A percentile compares a stretch with the other conserved stretches of the same genome.
Conservation (phyloP, 192 early-diverging fungal genomes). For the Podila horticola region DNA sequence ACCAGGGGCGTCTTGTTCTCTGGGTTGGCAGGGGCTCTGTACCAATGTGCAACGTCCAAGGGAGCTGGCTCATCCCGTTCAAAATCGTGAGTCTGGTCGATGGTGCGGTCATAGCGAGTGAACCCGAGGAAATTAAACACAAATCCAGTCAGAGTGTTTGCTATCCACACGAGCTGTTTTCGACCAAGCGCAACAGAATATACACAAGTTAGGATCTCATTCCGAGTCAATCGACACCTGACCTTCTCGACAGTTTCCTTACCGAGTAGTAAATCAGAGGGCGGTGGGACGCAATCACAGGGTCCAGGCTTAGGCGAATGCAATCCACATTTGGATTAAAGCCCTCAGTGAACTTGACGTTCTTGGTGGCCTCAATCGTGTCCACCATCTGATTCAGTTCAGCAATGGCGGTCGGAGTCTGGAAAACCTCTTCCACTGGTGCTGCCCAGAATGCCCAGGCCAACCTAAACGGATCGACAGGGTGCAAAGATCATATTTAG, state of each 20-base stretch:
- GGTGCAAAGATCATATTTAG: background rate
- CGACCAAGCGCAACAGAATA: background rate
- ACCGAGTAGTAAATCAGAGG: slow-evolving; percentile 66
- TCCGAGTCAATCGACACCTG: background rate
- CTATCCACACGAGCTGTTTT: slow-evolving; percentile 30
- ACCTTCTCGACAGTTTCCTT: slow-evolving; percentile 12
- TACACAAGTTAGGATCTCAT: background rate
- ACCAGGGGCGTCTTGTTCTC: slow-evolving; percentile 63
- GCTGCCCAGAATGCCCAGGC: slow-evolving; percentile 64
- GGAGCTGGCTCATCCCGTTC: slow-evolving; percentile 30
- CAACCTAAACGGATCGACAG: slow-evolving; percentile 51
- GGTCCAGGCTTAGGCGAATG: slow-evolving; percentile 66
- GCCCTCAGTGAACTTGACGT: slow-evolving; percentile 53
- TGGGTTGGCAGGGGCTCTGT: slow-evolving; percentile 18
- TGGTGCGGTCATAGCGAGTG: slow-evolving; percentile 22
- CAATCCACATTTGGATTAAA: slow-evolving; percentile 58
- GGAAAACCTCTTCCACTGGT: slow-evolving; percentile 42
- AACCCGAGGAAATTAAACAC: slow-evolving; percentile 27
- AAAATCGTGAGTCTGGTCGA: background rate
- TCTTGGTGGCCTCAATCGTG: slow-evolving; percentile 40
- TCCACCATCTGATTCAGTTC: slow-evolving; percentile 58
- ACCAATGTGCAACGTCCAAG: slow-evolving; percentile 37
- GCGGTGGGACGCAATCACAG: slow-evolving; percentile 63
- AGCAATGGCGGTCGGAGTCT: slow-evolving; percentile 29
- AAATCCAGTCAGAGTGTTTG: slow-evolving; percentile 11